Conservation (phyloP, 768 basidiomycete genomes). For the Steccherinum ochraceum region DNA sequence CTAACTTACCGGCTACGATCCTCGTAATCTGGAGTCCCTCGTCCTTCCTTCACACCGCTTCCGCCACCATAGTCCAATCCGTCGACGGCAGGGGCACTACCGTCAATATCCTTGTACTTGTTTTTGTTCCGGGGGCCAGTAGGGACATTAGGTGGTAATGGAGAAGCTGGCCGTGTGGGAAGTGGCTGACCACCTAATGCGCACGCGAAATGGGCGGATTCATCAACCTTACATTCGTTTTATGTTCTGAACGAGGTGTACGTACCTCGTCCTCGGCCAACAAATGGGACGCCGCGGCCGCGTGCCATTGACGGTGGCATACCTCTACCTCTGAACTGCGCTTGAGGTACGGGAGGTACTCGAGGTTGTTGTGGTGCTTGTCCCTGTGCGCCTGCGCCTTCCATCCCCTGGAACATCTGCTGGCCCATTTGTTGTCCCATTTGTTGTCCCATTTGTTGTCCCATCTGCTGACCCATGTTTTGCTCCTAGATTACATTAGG, state of each 20-base stretch:
- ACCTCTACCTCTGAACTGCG: slow-evolving; percentile 35
- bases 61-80: slow-evolving; percentile 81
- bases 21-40: slow-evolving; percentile 57
- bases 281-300: slow-evolving; percentile 36
- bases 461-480: neutral
- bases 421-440: slow-evolving; percentile 41
- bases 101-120: slow-evolving; percentile 86
- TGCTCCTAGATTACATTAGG: neutral
- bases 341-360: neutral
- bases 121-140: slow-evolving; percentile 86
- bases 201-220: neutral
- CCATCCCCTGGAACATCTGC: slow-evolving; percentile 65
- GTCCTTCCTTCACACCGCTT: slow-evolving; percentile 26
- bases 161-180: slow-evolving; percentile 74
- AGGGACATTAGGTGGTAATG: slow-evolving; percentile 80
- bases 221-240: neutral
- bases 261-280: slow-evolving; percentile 39
- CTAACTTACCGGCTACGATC: slow-evolving; percentile 46
- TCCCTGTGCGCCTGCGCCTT: slow-evolving; percentile 42
- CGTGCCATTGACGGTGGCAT: slow-evolving; percentile 34
- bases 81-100: slow-evolving; percentile 79
- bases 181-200: slow-evolving; percentile 23
- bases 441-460: slow-evolving; percentile 2
- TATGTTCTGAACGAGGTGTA: slow-evolving; percentile 8
- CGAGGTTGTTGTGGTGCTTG: slow-evolving; percentile 19